These are phyloP conservation scores for Tuber borchii DNA, from an alignment of 495 filamentous ascomycete species.

Conservation along the genomic window DNA sequence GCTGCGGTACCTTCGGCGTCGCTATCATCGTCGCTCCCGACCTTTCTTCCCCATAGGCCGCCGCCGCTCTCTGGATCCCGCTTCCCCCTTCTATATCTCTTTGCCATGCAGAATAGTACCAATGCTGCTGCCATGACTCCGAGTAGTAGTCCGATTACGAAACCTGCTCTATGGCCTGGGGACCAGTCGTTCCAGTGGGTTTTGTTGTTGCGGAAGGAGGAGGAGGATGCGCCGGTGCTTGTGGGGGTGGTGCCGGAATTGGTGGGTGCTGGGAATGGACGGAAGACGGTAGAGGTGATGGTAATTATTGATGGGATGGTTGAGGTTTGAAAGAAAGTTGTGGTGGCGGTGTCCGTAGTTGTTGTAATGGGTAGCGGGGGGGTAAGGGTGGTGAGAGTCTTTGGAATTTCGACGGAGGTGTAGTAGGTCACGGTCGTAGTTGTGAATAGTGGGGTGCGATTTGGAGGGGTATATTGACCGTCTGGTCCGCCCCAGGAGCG, in stretches of 20 bases:
- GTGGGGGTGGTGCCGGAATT: background rate
- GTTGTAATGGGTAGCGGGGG: background rate
- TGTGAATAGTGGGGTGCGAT: background rate
- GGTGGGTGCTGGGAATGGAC: background rate
- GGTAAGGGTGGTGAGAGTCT: background rate
- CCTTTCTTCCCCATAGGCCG: background rate
- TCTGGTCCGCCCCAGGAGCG: background rate
- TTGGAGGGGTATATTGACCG: background rate
- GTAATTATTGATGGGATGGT: background rate
- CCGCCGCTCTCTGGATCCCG: background rate
- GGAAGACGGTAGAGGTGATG: background rate
- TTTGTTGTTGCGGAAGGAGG: background rate
- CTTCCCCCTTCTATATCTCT: background rate
- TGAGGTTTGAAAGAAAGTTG: background rate
- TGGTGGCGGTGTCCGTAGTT: background rate
- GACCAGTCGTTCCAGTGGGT: conserved; percentile 11
- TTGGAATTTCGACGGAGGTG: background rate
- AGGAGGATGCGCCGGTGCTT: background rate
- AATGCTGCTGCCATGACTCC: background rate
- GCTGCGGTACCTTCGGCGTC: background rate
- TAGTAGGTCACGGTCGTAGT: background rate
- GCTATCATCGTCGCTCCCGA: background rate
- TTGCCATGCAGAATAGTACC: conserved; percentile 10
- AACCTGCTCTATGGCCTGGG: conserved; percentile 10
- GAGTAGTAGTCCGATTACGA: background rate